Evolutionary conservation across 1,284 basidiomycete species (phyloP), one percentile per base, ranked within the genome.

Genomic region (Somion occarium): DNA sequence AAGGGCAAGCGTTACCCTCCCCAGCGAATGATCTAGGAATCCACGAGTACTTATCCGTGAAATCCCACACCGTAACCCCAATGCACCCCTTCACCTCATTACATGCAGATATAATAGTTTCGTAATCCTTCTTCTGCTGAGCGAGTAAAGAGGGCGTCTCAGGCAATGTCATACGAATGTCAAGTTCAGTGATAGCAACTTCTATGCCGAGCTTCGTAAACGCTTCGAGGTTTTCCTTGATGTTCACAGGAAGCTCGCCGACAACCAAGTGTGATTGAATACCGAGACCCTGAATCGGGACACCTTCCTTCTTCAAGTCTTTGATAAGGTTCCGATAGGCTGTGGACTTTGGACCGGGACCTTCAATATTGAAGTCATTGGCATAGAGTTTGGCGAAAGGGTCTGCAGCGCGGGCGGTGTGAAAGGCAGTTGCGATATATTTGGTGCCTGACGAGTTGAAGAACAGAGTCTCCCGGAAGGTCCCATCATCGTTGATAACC

Each of bases 271-370:
- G 79, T 24, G 64, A 67, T 67, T 82, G 78, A 43, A 81, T 66
- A 30, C 81, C 81, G 49, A 83, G 64, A 50, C 80, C 79, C 59
- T 82, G 76, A 59, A 83, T 75, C n/a, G 80, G 79, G 1, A 74
- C 71, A 37, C 70, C 71, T 34, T 69, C 62, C 11, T 67, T 60
- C 56, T 75, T 67, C 44, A 82, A 71, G 5, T 66, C 63, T 53
- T 70, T 68, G 56, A 82, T 73, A 52, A 82, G 74, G 60, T 73
- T 74, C 51, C 73, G 61, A 67, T 81, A 72, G 1, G 73, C 75
- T 23, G 73, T 74, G 13, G 78, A 69, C 60, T 83, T 83, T 22
- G 75, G 68, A 37, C 77, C 75, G 2, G 57, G 50, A 25, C 45
- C 50, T 51, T 59, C 57, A 49, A 56, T 56, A 49, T 59, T 79